Evolutionary conservation across 176 grass and related monocot species (phyloP).

Genomic region (Lolium rigidum): DNA sequence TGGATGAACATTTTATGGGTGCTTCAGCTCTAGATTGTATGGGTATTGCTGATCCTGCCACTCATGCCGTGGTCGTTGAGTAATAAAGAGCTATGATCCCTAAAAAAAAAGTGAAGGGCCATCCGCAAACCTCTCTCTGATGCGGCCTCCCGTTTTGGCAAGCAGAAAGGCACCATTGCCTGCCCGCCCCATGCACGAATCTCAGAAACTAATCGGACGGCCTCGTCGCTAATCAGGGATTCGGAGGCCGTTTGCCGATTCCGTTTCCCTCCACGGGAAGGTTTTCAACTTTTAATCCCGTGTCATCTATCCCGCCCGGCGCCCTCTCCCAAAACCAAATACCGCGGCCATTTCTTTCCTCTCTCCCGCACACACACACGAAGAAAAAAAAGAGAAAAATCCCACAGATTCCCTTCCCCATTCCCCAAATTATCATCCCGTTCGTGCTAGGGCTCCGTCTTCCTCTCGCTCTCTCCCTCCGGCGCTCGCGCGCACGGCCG

Average conservation of each 20-base stretch:
- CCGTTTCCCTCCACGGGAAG: conserved; percentile 27
- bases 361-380: neutral
- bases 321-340: neutral
- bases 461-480: conserved; percentile 8
- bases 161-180: too few species aligned
- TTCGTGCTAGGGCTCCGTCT: neutral
- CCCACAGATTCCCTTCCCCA: neutral
- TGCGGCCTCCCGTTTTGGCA: too few species aligned
- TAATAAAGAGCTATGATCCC: too few species aligned
- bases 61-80: too few species aligned
- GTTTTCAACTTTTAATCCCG: conserved; percentile 38
- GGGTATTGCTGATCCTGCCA: too few species aligned
- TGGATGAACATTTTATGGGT: too few species aligned
- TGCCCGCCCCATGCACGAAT: too few species aligned
- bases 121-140: too few species aligned
- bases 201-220: neutral
- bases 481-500: neutral
- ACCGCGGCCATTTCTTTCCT: neutral
- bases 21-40: too few species aligned
- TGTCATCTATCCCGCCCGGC: neutral
- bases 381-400: neutral
- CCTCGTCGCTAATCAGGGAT: neutral
- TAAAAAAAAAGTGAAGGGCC: too few species aligned
- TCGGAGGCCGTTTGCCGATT: conserved; percentile 7
- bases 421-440: neutral